These are phyloP conservation scores for Melastoma candidum DNA, from an alignment of 441 rosid genomes.

Conservation along the genomic window DNA sequence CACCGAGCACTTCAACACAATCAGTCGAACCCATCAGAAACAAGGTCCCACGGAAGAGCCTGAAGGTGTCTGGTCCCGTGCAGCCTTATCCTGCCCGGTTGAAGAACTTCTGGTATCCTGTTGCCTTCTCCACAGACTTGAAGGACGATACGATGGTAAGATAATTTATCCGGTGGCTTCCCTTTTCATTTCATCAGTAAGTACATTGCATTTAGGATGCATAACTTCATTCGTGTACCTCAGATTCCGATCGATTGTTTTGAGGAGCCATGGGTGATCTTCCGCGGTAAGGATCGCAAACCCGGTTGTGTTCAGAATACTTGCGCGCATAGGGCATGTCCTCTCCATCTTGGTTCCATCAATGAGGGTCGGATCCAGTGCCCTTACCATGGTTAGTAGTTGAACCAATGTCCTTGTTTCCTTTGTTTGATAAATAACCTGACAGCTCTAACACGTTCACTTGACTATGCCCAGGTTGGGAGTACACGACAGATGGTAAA, in stretches of 20 bases:
- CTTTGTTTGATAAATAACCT: background rate
- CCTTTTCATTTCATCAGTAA: background rate
- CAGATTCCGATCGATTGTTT: slow-evolving; percentile 93
- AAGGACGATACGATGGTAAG: slow-evolving; percentile 87
- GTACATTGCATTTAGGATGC: background rate
- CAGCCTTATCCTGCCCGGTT: slow-evolving; percentile 57
- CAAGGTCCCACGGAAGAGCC: slow-evolving; percentile 44
- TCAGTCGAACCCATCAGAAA: slow-evolving; percentile 25
- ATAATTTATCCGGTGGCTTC: background rate
- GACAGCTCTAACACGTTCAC: slow-evolving; percentile 2
- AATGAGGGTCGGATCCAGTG: slow-evolving; percentile 90
- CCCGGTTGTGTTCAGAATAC: slow-evolving; percentile 92
- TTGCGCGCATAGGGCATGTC: slow-evolving; percentile 96
- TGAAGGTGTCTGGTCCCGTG: slow-evolving; percentile 88
- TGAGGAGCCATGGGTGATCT: slow-evolving; percentile 90
- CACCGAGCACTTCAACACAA: slow-evolving; percentile 34
- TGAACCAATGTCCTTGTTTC: background rate
- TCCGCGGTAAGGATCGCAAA: slow-evolving; percentile 81
- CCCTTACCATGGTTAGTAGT: slow-evolving; percentile 86
- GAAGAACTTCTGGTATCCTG: slow-evolving; percentile 93
- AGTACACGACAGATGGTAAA: slow-evolving; percentile 83
- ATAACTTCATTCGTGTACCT: background rate
- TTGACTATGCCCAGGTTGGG: slow-evolving; percentile 60
- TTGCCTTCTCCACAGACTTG: slow-evolving; percentile 70
- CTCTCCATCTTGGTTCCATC: slow-evolving; percentile 90